Percentiles rank a stretch among this genome's conserved stretches.
Evolutionary conservation across 2,329 filamentous ascomycete genomes (phyloP).

Genomic region (Aspergillus neotritici): DNA sequence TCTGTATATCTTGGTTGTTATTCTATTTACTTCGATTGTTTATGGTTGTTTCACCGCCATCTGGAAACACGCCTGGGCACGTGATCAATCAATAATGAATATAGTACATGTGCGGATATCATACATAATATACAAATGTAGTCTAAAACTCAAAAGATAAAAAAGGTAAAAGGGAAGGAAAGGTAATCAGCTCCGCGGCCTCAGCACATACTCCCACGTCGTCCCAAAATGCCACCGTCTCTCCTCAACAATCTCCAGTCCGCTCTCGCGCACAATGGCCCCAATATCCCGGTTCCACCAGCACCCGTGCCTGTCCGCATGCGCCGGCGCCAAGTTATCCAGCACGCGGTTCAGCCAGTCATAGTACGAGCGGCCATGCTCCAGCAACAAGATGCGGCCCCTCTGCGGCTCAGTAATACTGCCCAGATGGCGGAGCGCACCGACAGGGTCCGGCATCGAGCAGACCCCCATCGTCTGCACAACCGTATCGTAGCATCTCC

Average conservation of each 20-base stretch:
- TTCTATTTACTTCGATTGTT: too few relatives aligned
- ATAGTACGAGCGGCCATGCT: slow-evolving; percentile 46
- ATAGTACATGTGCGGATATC: too few relatives aligned
- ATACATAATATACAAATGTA: background rate
- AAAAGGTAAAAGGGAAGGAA: too few relatives aligned
- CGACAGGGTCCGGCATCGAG: slow-evolving; percentile 41
- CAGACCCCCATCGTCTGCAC: slow-evolving; percentile 49
- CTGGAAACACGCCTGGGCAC: too few relatives aligned
- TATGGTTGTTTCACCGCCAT: too few relatives aligned
- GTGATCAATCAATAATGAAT: too few relatives aligned
- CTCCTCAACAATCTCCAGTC: slow-evolving; percentile 43
- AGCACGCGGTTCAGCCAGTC: slow-evolving; percentile 44
- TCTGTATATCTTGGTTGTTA: too few relatives aligned
- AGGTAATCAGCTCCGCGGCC: slow-evolving; percentile 19
- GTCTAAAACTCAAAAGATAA: too few relatives aligned
- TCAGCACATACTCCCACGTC: slow-evolving; percentile 42
- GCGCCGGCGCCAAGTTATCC: slow-evolving; percentile 43
- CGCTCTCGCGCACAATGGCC: slow-evolving; percentile 43
- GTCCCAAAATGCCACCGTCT: slow-evolving; percentile 46
- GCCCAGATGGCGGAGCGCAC: slow-evolving; percentile 38
- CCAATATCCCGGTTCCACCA: slow-evolving; percentile 51
- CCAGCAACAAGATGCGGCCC: slow-evolving; percentile 44
- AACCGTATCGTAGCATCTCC: slow-evolving; percentile 41
- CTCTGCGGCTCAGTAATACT: slow-evolving; percentile 34
- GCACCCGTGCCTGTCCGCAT: slow-evolving; percentile 48